These are phyloP conservation scores for Phytopythium aichiense DNA, from an alignment of 352 stramenopile genomes.

Conservation along the genomic window DNA sequence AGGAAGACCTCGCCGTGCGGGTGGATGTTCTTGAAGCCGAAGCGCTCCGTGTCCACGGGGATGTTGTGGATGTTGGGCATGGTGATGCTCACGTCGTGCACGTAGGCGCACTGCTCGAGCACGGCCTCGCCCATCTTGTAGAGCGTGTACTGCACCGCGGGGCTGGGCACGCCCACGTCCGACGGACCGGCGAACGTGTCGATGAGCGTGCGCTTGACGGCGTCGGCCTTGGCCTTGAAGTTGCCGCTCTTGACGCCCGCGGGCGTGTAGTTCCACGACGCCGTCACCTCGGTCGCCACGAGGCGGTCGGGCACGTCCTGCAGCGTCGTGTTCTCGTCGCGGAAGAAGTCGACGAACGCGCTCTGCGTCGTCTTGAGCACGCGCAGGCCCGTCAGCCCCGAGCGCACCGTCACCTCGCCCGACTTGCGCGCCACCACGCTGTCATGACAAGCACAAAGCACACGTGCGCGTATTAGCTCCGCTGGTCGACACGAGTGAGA, in stretches of 20 bases:
- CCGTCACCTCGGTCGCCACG: constrained; percentile 68
- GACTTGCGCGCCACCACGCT: constrained; percentile 56
- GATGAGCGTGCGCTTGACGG: constrained; percentile 67
- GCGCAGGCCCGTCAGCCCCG: constrained; percentile 60
- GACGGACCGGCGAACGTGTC: constrained; percentile 75
- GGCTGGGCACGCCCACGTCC: constrained; percentile 68
- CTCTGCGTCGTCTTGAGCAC: constrained; percentile 90
- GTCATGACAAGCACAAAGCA: neutral
- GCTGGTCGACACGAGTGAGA: neutral
- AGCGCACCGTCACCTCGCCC: constrained; percentile 42
- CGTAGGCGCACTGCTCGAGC: constrained; percentile 53
- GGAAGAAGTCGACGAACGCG: constrained; percentile 85
- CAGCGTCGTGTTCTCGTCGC: constrained; percentile 76
- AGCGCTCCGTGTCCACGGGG: constrained; percentile 78
- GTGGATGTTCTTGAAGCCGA: constrained; percentile 84
- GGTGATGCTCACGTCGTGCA: constrained; percentile 73
- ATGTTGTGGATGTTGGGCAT: constrained; percentile 91
- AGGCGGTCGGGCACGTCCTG: constrained; percentile 73
- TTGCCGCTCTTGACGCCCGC: constrained; percentile 25
- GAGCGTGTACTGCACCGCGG: constrained; percentile 80
- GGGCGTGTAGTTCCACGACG: constrained; percentile 68
- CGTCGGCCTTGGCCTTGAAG: constrained; percentile 37
- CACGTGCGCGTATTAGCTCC: neutral
- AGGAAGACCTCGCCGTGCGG: constrained; percentile 87
- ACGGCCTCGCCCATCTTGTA: constrained; percentile 87